A percentile compares a stretch with the other conserved stretches of the same genome.
phyloP scores from a whole-genome alignment of 345 rosid species.

The Iberis pinnata region DNA sequence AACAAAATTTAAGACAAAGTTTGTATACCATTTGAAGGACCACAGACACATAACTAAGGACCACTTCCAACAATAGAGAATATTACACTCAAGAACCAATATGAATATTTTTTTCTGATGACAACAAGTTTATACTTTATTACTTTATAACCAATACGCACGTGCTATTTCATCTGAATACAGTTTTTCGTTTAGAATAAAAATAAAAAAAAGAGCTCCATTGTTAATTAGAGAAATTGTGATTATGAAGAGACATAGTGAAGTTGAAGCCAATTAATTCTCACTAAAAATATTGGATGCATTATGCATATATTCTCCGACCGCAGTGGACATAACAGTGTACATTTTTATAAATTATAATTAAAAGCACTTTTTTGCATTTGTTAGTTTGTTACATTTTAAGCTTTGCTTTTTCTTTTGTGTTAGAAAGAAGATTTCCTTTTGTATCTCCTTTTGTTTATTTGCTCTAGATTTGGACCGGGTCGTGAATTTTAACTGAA shows the following conservation, averaged over 20 bases:
- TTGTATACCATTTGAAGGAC: constrained; percentile 23
- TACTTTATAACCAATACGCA: no score
- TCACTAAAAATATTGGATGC: constrained; percentile 19
- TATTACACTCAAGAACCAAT: constrained; percentile 21
- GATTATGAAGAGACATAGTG: no score
- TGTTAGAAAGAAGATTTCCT: not conserved
- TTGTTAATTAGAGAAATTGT: no score
- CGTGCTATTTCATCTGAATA: no score
- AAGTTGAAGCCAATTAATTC: constrained; percentile 9
- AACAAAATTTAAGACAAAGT: constrained; percentile 21
- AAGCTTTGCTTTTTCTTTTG: not conserved
- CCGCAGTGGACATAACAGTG: constrained; percentile 28
- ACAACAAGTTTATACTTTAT: no score
- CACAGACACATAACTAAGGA: constrained; percentile 29
- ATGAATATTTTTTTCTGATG: no score
- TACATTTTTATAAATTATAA: not conserved
- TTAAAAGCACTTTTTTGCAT: constrained; percentile 2
- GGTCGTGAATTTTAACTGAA: no score
- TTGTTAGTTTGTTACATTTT: constrained; percentile 5
- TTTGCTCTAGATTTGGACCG: no score
- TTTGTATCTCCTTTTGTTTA: no score
- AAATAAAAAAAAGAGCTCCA: no score
- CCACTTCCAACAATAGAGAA: constrained; percentile 33
- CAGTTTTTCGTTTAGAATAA: no score
- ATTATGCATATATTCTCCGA: constrained; percentile 33